phyloP scores from a whole-genome alignment of 371 early-diverging fungal species.

The Mucor plumbeus region DNA sequence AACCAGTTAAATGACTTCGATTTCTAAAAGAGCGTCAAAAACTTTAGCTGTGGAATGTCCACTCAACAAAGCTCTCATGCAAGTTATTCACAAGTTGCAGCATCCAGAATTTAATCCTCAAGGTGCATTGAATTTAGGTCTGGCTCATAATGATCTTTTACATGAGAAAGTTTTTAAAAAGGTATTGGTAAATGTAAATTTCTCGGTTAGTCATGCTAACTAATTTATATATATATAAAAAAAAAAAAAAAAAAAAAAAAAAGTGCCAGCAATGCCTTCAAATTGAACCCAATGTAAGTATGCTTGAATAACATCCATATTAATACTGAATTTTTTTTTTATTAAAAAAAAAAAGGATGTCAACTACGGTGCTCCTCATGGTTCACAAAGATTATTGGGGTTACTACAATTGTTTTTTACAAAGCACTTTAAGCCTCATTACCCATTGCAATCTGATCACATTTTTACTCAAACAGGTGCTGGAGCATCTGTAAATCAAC shows the following conservation, averaged over 20 bases:
- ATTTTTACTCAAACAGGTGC: conserved; percentile 74
- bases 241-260: not conserved
- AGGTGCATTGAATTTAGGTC: conserved; percentile 75
- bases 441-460: conserved; percentile 50
- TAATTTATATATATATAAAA: not conserved
- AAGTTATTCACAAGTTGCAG: not conserved
- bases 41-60: conserved; percentile 16
- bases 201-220: not conserved
- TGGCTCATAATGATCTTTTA: conserved; percentile 76
- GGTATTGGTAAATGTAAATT: conserved; percentile 26
- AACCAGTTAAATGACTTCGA: not conserved
- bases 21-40: conserved; percentile 21
- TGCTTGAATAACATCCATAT: not conserved
- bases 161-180: conserved; percentile 48
- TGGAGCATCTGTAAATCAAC: conserved; percentile 64
- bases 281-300: conserved; percentile 10
- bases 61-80: not conserved
- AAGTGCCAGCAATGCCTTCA: conserved; percentile 15
- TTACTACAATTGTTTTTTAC: conserved; percentile 64
- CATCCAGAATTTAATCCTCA: conserved; percentile 49
- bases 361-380: conserved; percentile 56
- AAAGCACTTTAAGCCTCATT: conserved; percentile 58
- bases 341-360: conserved; percentile 36
- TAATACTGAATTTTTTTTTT: not conserved
- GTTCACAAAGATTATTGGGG: conserved; percentile 55